A percentile compares a stretch with the other conserved stretches of the same genome.
These are phyloP conservation scores for Suillus tomentosus DNA, from an alignment of 768 basidiomycete species.

Conservation along the genomic window DNA sequence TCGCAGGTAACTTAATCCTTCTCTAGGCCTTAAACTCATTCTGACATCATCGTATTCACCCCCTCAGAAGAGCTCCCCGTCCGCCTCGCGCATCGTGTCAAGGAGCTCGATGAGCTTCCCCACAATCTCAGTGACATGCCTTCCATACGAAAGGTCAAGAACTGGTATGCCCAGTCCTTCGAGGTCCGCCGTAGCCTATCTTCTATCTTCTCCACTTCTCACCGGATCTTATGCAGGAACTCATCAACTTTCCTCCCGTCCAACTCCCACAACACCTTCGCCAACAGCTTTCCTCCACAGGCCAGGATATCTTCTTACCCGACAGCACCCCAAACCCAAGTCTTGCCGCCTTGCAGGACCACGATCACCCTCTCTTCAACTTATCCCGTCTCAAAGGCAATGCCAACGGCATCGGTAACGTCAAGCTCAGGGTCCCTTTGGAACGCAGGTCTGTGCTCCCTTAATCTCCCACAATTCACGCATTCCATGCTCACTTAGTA, in stretches of 20 bases:
- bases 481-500: slow-evolving; percentile 3
- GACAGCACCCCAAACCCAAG: slow-evolving; percentile 83
- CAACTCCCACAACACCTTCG: slow-evolving; percentile 66
- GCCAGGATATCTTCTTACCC: slow-evolving; percentile 50
- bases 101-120: slow-evolving; percentile 92
- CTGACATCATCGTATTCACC: neutral
- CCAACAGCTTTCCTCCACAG: slow-evolving; percentile 54
- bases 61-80: slow-evolving; percentile 87
- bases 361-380: slow-evolving; percentile 17
- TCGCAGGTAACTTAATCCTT: slow-evolving; percentile 58
- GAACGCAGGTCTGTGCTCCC: slow-evolving; percentile 65
- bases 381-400: slow-evolving; percentile 30
- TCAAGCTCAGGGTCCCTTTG: slow-evolving; percentile 78
- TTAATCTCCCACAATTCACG: slow-evolving; percentile 6
- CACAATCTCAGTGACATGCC: slow-evolving; percentile 91
- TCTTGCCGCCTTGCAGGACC: slow-evolving; percentile 33
- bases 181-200: slow-evolving; percentile 63
- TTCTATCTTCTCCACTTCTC: slow-evolving; percentile 6
- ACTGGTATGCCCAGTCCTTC: slow-evolving; percentile 99
- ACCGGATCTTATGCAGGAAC: slow-evolving; percentile 57
- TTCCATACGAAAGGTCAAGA: slow-evolving; percentile 90
- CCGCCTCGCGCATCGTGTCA: slow-evolving; percentile 91
- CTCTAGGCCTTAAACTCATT: neutral
- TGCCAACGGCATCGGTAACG: slow-evolving; percentile 41
- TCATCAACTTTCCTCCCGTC: slow-evolving; percentile 85